Conservation (phyloP, 192 early-diverging fungal species). For the Coemansia sp. region DNA sequence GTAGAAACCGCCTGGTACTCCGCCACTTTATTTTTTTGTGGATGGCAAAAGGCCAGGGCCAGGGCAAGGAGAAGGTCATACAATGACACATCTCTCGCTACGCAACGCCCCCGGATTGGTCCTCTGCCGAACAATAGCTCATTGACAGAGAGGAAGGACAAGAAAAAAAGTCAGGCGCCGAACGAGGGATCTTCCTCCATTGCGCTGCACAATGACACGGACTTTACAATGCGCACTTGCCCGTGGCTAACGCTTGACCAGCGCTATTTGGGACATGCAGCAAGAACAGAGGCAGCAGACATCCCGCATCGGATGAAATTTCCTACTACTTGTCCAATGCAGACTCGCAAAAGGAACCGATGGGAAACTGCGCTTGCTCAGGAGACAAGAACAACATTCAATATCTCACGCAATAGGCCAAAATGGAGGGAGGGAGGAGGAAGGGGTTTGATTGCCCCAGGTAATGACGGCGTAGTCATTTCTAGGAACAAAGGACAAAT, state of each 20-base stretch:
- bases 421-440: neutral
- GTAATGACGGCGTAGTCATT: neutral
- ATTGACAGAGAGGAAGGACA: conserved; percentile 7
- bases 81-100: neutral
- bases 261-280: conserved; percentile 8
- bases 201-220: neutral
- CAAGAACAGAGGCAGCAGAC: conserved; percentile 6
- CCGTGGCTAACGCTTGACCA: conserved; percentile 8
- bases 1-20: conserved; percentile 3
- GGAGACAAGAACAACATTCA: neutral
- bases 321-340: neutral
- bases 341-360: conserved; percentile 1
- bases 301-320: conserved; percentile 5
- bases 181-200: conserved; percentile 6
- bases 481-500: neutral
- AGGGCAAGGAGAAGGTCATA: neutral
- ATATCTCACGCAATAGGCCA: neutral
- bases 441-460: neutral
- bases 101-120: conserved; percentile 10
- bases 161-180: conserved; percentile 6
- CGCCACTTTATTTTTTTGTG: neutral
- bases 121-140: conserved; percentile 9
- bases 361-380: conserved; percentile 8
- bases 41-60: neutral
- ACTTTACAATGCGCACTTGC: conserved; percentile 7